Evolutionary conservation across 2,329 filamentous ascomycete species (phyloP).

Genomic region (Rachicladosporium sp.): DNA sequence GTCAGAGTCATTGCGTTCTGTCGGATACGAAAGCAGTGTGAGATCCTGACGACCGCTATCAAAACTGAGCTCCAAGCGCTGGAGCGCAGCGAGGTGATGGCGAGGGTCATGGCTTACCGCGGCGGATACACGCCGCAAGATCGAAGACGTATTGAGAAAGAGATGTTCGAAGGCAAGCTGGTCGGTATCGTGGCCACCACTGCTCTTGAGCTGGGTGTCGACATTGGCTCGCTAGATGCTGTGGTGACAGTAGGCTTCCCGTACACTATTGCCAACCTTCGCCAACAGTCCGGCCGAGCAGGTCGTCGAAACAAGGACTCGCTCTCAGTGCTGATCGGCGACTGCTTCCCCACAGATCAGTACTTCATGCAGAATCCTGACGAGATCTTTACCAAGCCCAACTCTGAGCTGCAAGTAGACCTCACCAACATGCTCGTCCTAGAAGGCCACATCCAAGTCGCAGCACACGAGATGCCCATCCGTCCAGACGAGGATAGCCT

Average conservation of each 20-base stretch:
- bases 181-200: slow-evolving; percentile 89
- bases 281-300: slow-evolving; percentile 88
- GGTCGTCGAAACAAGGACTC: slow-evolving; percentile 89
- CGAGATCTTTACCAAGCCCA: slow-evolving; percentile 84
- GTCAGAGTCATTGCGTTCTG: slow-evolving; percentile 91
- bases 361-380: slow-evolving; percentile 95
- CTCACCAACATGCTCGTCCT: slow-evolving; percentile 81
- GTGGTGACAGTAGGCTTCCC: slow-evolving; percentile 92
- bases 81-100: slow-evolving; percentile 61
- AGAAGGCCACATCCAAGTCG: slow-evolving; percentile 91
- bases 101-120: slow-evolving; percentile 85
- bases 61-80: slow-evolving; percentile 63
- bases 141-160: slow-evolving; percentile 71
- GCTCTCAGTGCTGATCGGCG: slow-evolving; percentile 76
- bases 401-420: slow-evolving; percentile 80
- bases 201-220: slow-evolving; percentile 83
- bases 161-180: slow-evolving; percentile 95
- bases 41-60: slow-evolving; percentile 68
- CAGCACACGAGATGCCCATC: slow-evolving; percentile 89
- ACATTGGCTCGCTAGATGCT: slow-evolving; percentile 87
- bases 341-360: slow-evolving; percentile 83
- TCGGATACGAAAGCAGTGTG: slow-evolving; percentile 75
- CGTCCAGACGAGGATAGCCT: slow-evolving; percentile 56
- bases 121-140: slow-evolving; percentile 92
- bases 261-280: slow-evolving; percentile 85